Base-by-base conservation (phyloP, 306 rosid species). In the Gleditsia sinensis region DNA sequence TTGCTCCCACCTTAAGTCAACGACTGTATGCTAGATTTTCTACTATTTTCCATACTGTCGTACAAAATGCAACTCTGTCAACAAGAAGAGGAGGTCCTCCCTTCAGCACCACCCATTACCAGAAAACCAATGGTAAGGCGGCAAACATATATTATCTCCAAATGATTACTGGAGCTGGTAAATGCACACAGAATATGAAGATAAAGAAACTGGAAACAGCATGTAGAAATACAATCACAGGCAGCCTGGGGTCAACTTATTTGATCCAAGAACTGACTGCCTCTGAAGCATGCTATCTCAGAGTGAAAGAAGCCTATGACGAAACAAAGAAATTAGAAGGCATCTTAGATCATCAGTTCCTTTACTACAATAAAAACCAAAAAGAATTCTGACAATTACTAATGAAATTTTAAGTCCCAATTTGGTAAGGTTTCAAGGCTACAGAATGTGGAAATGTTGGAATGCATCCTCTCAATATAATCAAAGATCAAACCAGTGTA, bases 401-500 rank as follows among this genome's bases (percentile, higher is more conserved):
- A 19, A 39, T 54, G 76, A 39, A 36, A 33, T 9, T n/a, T 59
- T 32, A 9, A 24, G 78, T 71, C 70, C 77, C 55, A 9, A 72
- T 54, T 49, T 43, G 74, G 72, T 55, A 49, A 27, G 76, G 53
- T 75, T 81, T 80, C 72, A 78, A 75, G 62, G 69, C 78, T 75
- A 79, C 86, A 60, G 63, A 77, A 75, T 62, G 34, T 75, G 40
- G 53, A 51, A 76, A 69, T 56, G 70, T 78, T 74, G 71, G 79
- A 78, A 71, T 72, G 78, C 79, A 69, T 83, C 81, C 81, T 17
- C 83, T 75, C 68, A 77, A 80, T 70, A 81, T 68, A 75, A 81
- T 65, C 75, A 72, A 84, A 71, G 78, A 87, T 68, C 25, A 85
- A 70, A 84, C 49, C 81, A 80, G 82, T 80, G 84, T 82, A 61